These are phyloP conservation scores for Fusarium sacchari DNA, from an alignment of 2,329 filamentous ascomycete genomes.

Conservation along the genomic window DNA sequence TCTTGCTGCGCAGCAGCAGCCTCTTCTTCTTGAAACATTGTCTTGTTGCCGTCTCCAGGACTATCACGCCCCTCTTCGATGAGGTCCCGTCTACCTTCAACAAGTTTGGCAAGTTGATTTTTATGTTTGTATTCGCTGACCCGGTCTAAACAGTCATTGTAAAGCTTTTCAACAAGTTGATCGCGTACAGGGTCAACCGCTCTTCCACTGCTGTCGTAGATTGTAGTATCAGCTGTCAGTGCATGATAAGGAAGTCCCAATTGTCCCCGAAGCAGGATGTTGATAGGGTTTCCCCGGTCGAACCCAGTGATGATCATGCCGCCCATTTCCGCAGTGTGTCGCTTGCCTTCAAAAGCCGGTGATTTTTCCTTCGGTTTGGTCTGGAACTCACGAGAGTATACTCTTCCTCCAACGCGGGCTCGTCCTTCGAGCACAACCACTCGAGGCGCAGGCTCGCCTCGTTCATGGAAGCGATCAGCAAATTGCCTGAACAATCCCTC, in stretches of 20 bases:
- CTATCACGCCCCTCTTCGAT: constrained; percentile 87
- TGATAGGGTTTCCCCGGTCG: constrained; percentile 92
- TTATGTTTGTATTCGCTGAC: constrained; percentile 92
- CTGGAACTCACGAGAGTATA: constrained; percentile 82
- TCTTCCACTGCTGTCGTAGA: constrained; percentile 85
- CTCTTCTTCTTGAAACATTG: constrained; percentile 77
- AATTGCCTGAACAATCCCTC: constrained; percentile 88
- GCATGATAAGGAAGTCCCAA: constrained; percentile 87
- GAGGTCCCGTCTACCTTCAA: constrained; percentile 83
- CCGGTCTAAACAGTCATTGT: constrained; percentile 93
- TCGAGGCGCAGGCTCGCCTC: constrained; percentile 74
- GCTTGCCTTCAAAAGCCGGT: constrained; percentile 64
- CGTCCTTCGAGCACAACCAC: constrained; percentile 89
- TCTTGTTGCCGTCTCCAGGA: constrained; percentile 72
- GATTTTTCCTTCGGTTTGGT: constrained; percentile 64
- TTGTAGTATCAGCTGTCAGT: constrained; percentile 80
- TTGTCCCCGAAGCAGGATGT: constrained; percentile 90
- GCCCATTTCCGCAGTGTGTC: constrained; percentile 92
- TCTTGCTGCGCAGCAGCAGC: constrained; percentile 69
- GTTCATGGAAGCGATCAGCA: constrained; percentile 70
- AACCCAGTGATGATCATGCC: constrained; percentile 99
- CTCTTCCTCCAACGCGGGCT: constrained; percentile 86
- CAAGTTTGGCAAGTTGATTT: constrained; percentile 71
- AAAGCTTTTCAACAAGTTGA: constrained; percentile 86
- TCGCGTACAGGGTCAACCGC: constrained; percentile 83